phyloP scores from a whole-genome alignment of 768 basidiomycete species.

The Lactarius hatsudake region DNA sequence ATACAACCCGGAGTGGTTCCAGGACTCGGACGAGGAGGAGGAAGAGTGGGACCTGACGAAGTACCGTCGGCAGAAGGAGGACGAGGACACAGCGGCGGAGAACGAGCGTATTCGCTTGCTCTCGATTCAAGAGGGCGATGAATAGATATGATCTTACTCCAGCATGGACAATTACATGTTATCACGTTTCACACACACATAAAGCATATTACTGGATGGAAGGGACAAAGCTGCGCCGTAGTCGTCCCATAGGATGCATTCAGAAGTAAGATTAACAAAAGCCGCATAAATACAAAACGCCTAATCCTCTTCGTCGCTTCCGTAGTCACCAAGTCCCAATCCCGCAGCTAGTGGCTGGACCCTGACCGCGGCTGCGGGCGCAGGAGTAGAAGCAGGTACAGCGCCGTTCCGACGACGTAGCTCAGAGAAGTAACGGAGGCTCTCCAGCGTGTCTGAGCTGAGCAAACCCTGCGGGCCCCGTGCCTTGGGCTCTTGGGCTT shows the following conservation, averaged over 20 bases:
- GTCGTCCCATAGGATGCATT: neutral
- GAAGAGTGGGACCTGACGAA: slow-evolving; percentile 51
- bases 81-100: slow-evolving; percentile 55
- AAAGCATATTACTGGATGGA: neutral
- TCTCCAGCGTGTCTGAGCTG: slow-evolving; percentile 81
- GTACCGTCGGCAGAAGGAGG: slow-evolving; percentile 62
- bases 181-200: slow-evolving; percentile 10
- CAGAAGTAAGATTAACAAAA: neutral
- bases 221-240: neutral
- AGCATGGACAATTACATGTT: slow-evolving; percentile 8
- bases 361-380: slow-evolving; percentile 31
- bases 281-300: neutral
- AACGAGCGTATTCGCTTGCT: slow-evolving; percentile 50
- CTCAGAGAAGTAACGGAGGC: slow-evolving; percentile 88
- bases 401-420: slow-evolving; percentile 68
- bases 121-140: slow-evolving; percentile 36
- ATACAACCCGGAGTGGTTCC: slow-evolving; percentile 94
- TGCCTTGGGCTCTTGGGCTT: slow-evolving; percentile 11
- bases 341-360: slow-evolving; percentile 42
- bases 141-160: slow-evolving; percentile 33
- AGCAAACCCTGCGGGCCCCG: slow-evolving; percentile 56
- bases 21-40: slow-evolving; percentile 61
- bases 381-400: slow-evolving; percentile 26
- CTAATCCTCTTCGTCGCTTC: slow-evolving; percentile 64
- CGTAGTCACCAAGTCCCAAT: slow-evolving; percentile 70